phyloP scores from a whole-genome alignment of 2,329 filamentous ascomycete species.

The Paraphaeosphaeria minitans region DNA sequence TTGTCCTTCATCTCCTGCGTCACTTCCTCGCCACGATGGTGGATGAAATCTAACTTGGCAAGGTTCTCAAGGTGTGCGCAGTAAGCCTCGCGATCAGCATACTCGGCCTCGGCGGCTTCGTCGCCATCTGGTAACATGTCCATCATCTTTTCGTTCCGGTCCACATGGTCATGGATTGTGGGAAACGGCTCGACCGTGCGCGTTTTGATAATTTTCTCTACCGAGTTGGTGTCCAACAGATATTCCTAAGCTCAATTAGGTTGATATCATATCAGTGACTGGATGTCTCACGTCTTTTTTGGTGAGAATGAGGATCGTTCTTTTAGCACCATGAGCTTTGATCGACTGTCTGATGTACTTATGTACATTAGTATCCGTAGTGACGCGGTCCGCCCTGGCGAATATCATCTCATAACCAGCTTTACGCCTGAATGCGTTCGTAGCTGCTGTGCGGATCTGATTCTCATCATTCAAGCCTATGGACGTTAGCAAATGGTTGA shows the following conservation, averaged over 20 bases:
- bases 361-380: constrained; percentile 9
- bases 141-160: not conserved
- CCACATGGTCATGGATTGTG: not conserved
- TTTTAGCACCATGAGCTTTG: constrained; percentile 12
- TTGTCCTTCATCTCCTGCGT: constrained; percentile 11
- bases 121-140: not conserved
- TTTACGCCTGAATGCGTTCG: constrained; percentile 12
- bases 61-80: constrained; percentile 6
- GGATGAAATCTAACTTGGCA: constrained; percentile 10
- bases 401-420: constrained; percentile 18
- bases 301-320: constrained; percentile 16
- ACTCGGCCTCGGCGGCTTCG: not conserved
- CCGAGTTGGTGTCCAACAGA: constrained; percentile 8
- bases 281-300: constrained; percentile 16
- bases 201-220: constrained; percentile 5
- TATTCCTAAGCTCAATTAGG: too few relatives aligned
- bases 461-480: constrained; percentile 17
- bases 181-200: not conserved
- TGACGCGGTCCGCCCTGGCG: constrained; percentile 10
- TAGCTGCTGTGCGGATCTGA: constrained; percentile 14
- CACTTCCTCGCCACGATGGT: constrained; percentile 9
- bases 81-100: not conserved
- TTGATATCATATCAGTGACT: not conserved
- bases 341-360: constrained; percentile 15
- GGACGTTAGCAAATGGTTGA: not conserved